Evolutionary conservation across 257 asterid species (phyloP).

Genomic region (Nicotiana sylvestris): DNA sequence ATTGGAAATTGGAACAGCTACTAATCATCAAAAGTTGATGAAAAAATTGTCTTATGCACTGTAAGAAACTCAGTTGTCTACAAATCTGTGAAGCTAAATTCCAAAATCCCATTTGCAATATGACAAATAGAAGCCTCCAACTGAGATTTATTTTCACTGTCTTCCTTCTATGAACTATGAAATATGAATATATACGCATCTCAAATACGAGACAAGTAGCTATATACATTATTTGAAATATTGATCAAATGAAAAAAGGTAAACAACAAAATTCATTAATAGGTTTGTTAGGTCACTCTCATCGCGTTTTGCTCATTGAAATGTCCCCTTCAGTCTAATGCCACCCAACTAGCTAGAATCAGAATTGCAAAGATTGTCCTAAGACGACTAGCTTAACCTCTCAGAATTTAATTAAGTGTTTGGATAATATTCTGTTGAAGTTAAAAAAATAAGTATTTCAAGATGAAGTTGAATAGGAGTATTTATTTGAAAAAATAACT

Average conservation of each 20-base stretch:
- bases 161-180: neutral
- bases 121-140: slow-evolving; percentile 41
- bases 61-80: slow-evolving; percentile 14
- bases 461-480: too few species aligned
- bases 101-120: slow-evolving; percentile 14
- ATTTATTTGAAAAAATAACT: too few species aligned
- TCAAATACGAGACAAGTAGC: neutral
- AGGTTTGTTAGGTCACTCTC: slow-evolving; percentile 45
- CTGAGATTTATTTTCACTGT: slow-evolving; percentile 12
- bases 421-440: too few species aligned
- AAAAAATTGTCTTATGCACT: slow-evolving; percentile 25
- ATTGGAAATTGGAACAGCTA: slow-evolving; percentile 34
- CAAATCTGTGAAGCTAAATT: slow-evolving; percentile 8
- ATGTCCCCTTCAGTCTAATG: slow-evolving; percentile 45
- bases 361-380: neutral
- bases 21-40: slow-evolving; percentile 65
- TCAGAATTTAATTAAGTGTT: too few species aligned
- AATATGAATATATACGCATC: neutral
- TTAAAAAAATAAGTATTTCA: too few species aligned
- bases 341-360: neutral
- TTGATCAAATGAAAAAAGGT: neutral
- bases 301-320: slow-evolving; percentile 63
- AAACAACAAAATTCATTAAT: slow-evolving; percentile 9
- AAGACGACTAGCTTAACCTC: neutral
- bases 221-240: slow-evolving; percentile 2